Evolutionary conservation across 2,329 filamentous ascomycete species (phyloP), one percentile per base, ranked within the genome.

Genomic region (Aspergillus pseudotamarii): DNA sequence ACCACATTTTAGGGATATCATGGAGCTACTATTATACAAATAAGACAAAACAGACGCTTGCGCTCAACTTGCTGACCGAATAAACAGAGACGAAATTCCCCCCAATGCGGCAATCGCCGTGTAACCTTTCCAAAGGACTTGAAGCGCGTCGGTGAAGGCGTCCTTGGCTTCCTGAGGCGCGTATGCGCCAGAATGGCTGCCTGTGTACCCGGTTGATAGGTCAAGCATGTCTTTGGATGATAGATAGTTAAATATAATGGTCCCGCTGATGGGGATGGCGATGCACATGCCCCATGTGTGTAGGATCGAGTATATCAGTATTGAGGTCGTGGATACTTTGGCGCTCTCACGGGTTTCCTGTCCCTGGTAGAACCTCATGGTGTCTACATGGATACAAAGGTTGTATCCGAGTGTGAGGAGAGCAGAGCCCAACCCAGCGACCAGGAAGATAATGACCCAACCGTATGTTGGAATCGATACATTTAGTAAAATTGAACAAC

Each of bases 241-340:
- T 67, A 82, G 76, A 3, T 76, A 68, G 57, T 80, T 82, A 60
- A 82, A 72, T 56, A 84, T 79, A 9, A 82, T 66, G 0, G 77
- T 72, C 6, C 74, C 76, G 3, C 76, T 74, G 10, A 79, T 66
- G 21, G 79, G 78, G 6, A 84, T 74, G 11, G 81, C 81, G 28
- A 81, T 63, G 12, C 77, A 76, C 80, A 82, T 81, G 1, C 82
- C 82, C 61, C 82, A 73, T 6, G 75, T 78, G 26, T 74, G 75
- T 14, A 77, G 71, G 65, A 78, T 77, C 1, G 70, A 73, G 64
- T 77, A 80, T 78, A 77, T 79, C 36, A 70, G 72, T 1, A 81
- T 76, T 46, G 57, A 60, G n/a, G 58, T 56, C 12, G 30, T 51
- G 11, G 53, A 38, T 50, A 59, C 57, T 6, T 55, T 53, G 19